Base-by-base conservation (phyloP, 345 rosid genomes). In the Rhodamnia argentea region DNA sequence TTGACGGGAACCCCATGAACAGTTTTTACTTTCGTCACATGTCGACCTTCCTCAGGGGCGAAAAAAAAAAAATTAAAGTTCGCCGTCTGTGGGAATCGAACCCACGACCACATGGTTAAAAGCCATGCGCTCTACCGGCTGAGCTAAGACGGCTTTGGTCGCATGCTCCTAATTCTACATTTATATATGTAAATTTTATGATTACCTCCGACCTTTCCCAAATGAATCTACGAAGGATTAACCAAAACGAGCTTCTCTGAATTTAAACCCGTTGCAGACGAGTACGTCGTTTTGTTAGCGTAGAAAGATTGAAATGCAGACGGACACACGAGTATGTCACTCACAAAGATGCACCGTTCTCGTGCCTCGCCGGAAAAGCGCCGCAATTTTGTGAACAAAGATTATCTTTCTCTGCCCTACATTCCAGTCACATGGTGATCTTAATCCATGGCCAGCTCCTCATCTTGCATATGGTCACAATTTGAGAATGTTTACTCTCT, bases 51-150 rank as follows among this genome's bases (percentile, higher is more conserved):
- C 37, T 56, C 6, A 47, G 16, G 55, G 44, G 10, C 52, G 10
- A 26, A 59, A 23, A 27, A 29, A 42, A 27, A 29, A 42, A 2
- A 29, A 5, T 1, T 14, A 15, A 1, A 5, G 10, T 1, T 1
- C 94, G 96, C 95, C 94, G 94, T 88, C 96, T 92, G 94, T 93
- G 92, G 94, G 93, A 88, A 89, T 93, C 94, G 96, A 94, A 94
- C 94, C 94, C 95, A 90, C 94, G 94, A 90, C 94, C 94, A 93
- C 96, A 87, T 89, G 94, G 92, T 94, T 93, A 93, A 93, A 93
- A 94, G 94, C 93, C 95, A 92, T 87, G 94, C 94, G 96, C 95
- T 94, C 94, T 94, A 93, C 95, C 95, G 37, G 87, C 94, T 93
- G 94, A 94, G 97, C 95, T 91, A 94, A 93, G 94, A 88, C 92